Conservation (phyloP, 2,329 filamentous ascomycete genomes). For the Aotearoamyces nothofagi region DNA sequence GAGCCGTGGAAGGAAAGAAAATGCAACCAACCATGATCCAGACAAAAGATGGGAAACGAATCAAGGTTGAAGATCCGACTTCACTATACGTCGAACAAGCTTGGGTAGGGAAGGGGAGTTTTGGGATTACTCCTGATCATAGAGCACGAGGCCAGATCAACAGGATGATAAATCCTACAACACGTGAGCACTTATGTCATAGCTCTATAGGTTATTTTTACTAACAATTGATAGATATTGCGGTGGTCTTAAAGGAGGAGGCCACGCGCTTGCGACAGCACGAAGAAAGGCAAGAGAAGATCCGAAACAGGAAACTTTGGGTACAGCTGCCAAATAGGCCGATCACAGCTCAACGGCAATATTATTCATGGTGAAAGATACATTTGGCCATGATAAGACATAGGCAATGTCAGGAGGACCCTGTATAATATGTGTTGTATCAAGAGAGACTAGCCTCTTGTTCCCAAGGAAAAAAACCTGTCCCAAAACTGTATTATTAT, state of each 20-base stretch:
- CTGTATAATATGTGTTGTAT: too few relatives aligned
- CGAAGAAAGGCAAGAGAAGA: constrained; percentile 63
- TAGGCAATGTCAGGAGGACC: too few relatives aligned
- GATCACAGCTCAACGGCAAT: constrained; percentile 71
- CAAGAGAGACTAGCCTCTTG: too few relatives aligned
- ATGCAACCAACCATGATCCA: constrained; percentile 41
- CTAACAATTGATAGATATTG: constrained; percentile 40
- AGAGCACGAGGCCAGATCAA: constrained; percentile 63
- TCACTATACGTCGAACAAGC: constrained; percentile 82
- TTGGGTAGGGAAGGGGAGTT: constrained; percentile 72
- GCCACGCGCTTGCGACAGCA: constrained; percentile 72
- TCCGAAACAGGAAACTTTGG: constrained; percentile 66
- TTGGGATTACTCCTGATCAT: constrained; percentile 42
- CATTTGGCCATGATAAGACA: too few relatives aligned
- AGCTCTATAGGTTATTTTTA: too few relatives aligned
- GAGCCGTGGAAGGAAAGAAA: constrained; percentile 17
- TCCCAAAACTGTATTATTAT: too few relatives aligned
- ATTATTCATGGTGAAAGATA: constrained; percentile 90
- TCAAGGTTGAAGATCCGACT: constrained; percentile 59
- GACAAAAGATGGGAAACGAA: constrained; percentile 59
- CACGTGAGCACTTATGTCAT: constrained; percentile 38
- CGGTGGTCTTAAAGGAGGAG: constrained; percentile 82
- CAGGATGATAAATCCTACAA: constrained; percentile 53
- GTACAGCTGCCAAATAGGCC: constrained; percentile 75
- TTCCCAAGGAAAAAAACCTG: too few relatives aligned